Conservation (phyloP, 768 basidiomycete genomes). For the Exsudoporus frostii region DNA sequence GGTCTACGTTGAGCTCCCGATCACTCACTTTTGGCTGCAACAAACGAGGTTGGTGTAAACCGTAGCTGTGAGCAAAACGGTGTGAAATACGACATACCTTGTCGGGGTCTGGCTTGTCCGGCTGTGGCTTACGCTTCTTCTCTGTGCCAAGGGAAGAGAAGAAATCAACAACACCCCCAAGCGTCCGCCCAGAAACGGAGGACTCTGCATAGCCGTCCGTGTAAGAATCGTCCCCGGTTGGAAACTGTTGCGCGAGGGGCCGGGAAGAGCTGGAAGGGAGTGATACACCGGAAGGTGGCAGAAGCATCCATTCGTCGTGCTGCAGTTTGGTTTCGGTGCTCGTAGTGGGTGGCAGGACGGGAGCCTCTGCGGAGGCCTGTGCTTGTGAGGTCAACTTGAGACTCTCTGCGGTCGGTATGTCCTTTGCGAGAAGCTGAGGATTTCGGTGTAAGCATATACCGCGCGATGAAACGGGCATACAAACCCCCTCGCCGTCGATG, state of each 20-base stretch:
- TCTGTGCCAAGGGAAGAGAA: conserved; percentile 87
- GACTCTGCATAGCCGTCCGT: conserved; percentile 66
- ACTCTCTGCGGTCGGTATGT: conserved; percentile 74
- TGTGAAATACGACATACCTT: conserved; percentile 54
- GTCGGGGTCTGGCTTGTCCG: conserved; percentile 64
- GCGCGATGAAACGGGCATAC: conserved; percentile 21
- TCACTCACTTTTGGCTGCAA: conserved; percentile 57
- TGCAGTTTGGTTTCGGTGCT: conserved; percentile 49
- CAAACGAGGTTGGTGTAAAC: conserved; percentile 6
- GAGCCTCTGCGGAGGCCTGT: conserved; percentile 40
- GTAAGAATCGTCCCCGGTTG: conserved; percentile 45
- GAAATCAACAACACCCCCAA: conserved; percentile 73
- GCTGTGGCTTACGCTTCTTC: conserved; percentile 60
- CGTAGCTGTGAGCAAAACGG: neutral
- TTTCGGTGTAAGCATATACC: conserved; percentile 4
- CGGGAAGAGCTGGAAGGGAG: conserved; percentile 33
- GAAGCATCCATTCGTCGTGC: conserved; percentile 90
- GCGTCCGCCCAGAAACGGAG: conserved; percentile 42
- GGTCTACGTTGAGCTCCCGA: conserved; percentile 59
- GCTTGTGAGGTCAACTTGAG: conserved; percentile 67
- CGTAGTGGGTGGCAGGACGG: conserved; percentile 45
- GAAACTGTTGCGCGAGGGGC: conserved; percentile 29
- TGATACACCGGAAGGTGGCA: conserved; percentile 26
- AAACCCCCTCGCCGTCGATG: conserved; percentile 70
- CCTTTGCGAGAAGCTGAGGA: conserved; percentile 57